Base-by-base conservation (phyloP, 805 yeast species). In the Cyberlindnera suaveolens region DNA sequence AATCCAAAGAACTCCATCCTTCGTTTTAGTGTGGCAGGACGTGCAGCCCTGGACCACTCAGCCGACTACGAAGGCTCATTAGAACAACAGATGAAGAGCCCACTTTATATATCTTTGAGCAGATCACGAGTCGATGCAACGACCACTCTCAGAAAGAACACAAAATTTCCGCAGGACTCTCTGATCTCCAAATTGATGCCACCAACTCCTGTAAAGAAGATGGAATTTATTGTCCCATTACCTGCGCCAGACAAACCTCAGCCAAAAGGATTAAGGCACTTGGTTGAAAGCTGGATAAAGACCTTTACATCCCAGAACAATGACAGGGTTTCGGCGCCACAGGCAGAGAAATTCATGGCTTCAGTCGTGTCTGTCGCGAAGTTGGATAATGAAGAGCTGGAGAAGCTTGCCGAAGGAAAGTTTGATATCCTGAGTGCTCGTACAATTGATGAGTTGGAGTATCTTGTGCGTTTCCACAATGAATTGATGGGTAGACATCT, bases 361-460 rank as follows among this genome's bases (percentile, higher is more conserved):
- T 52, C 55, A 20, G 62, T 58, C 14, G 62, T 57, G 1, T 55
- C 61, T 3, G 46, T 57, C 17, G 54, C 61, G 11, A 53, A 51
- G 31, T 37, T 50, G 31, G 50, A 52, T 20, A 47, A 59, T 31
- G 58, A 59, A n/a, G 61, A 60, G 26, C 54, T 70, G 46, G 66
- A 66, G 33, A 61, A 54, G 18, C 60, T 70, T 45, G 67, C 65
- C 1, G 54, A 57, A 34, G 58, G 54, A 1, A 72, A 78, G 50
- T 70, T 78, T 45, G 91, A 84, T 60, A 65, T 81, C 8, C 61
- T 85, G 44, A 78, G 87, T 59, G 87, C 87, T 3, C 67, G 88
- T 56, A 78, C 85, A 3, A 72, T 82, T 23, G 83, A 79, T 50
- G 90, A 85, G 56, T 73, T 82, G 38, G 84, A 80, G 53, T 72